phyloP scores from a whole-genome alignment of 169 alveolate species.

The Toxoplasma gondii region DNA sequence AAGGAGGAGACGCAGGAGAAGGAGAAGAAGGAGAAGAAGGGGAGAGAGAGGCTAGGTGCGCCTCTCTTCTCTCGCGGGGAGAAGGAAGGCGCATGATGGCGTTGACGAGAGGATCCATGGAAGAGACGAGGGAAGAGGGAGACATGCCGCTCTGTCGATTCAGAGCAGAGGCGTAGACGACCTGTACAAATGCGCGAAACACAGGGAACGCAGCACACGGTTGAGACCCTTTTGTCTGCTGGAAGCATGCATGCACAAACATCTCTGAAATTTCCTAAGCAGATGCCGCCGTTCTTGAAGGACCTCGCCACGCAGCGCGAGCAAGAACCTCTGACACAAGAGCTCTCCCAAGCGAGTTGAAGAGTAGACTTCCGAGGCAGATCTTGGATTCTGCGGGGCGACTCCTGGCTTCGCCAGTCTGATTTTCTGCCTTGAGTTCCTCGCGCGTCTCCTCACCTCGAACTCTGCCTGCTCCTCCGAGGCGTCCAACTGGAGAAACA shows the following conservation, averaged over 20 bases:
- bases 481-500: slow-evolving; percentile 90
- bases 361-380: too few species aligned
- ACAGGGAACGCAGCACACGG: neutral
- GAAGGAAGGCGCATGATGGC: slow-evolving; percentile 48
- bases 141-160: slow-evolving; percentile 16
- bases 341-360: too few species aligned
- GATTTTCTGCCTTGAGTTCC: too few species aligned
- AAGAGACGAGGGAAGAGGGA: neutral
- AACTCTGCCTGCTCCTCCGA: slow-evolving; percentile 91
- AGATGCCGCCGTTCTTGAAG: neutral
- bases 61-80: neutral
- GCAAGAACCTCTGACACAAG: too few species aligned
- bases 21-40: neutral
- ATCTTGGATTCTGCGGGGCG: too few species aligned
- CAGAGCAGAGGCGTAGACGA: slow-evolving; percentile 59
- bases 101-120: slow-evolving; percentile 44
- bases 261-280: too few species aligned
- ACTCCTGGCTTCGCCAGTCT: too few species aligned
- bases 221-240: neutral
- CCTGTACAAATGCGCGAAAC: slow-evolving; percentile 11
- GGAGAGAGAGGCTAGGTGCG: neutral
- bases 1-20: too few species aligned
- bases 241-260: neutral
- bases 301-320: too few species aligned
- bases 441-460: slow-evolving; percentile 35